These are phyloP conservation scores for Cutaneotrichosporon sp. DNA, from an alignment of 1,284 basidiomycete genomes.

Conservation along the genomic window DNA sequence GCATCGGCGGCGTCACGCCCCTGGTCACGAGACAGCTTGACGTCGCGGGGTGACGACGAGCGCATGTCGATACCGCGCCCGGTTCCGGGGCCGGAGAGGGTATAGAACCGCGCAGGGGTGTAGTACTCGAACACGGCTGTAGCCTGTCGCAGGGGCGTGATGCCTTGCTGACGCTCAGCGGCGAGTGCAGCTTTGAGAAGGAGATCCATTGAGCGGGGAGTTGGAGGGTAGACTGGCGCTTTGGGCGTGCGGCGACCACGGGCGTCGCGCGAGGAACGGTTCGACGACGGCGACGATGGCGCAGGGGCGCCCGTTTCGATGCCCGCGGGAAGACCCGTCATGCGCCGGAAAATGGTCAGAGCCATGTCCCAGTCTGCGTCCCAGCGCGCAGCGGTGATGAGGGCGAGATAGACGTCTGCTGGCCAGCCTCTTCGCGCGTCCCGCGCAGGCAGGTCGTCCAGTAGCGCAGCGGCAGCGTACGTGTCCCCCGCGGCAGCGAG, in stretches of 20 bases:
- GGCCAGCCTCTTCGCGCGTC: slow-evolving; percentile 27
- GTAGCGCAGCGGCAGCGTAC: slow-evolving; percentile 15
- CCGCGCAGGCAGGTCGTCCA: slow-evolving; percentile 27
- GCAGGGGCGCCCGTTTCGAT: slow-evolving; percentile 10
- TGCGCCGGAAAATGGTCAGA: slow-evolving; percentile 25
- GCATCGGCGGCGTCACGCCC: neutral
- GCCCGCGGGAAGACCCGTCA: slow-evolving; percentile 23
- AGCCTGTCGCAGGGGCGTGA: slow-evolving; percentile 19
- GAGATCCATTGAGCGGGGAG: slow-evolving; percentile 20
- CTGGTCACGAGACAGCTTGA: neutral
- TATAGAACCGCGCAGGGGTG: slow-evolving; percentile 1
- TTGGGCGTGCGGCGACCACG: slow-evolving; percentile 17
- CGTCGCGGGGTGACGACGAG: no score
- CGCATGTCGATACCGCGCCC: neutral
- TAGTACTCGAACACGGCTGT: slow-evolving; percentile 15
- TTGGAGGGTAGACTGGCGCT: slow-evolving; percentile 9
- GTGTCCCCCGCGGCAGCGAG: slow-evolving; percentile 18
- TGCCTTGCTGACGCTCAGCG: slow-evolving; percentile 4
- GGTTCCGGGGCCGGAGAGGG: neutral
- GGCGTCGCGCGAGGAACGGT: slow-evolving; percentile 15
- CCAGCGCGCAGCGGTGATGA: slow-evolving; percentile 32
- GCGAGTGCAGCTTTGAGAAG: slow-evolving; percentile 29
- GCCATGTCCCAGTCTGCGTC: slow-evolving; percentile 31
- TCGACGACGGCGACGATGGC: slow-evolving; percentile 6
- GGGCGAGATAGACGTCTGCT: slow-evolving; percentile 18